Base-by-base conservation (phyloP, 2,329 filamentous ascomycete genomes). In the Aspergillus fumigatiaffinis region DNA sequence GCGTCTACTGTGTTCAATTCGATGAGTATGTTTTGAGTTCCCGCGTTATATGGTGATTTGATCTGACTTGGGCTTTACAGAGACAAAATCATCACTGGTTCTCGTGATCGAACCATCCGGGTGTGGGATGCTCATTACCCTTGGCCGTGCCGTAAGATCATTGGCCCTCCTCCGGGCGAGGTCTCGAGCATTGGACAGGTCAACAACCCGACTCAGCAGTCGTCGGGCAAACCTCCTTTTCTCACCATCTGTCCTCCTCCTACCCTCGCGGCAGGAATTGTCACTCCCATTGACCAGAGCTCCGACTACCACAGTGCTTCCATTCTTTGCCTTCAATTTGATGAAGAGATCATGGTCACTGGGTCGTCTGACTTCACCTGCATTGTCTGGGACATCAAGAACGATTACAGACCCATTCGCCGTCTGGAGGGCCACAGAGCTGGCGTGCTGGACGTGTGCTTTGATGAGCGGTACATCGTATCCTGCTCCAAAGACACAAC, bases 1-100 rank as follows among this genome's bases (percentile, higher is more conserved):
- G 92, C 63, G 95, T 99, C 56, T 99, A 99, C 77, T 99, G 94
- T 74, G 85, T 96, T 56, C 94, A 99, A 71, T 99, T 97, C 72
- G 94, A 99, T 73, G 93, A 97, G 88, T 92, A 83, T 66, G 87
- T 79, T 41, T 21, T 26, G n/a, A 38, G 29, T 14, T 12, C 10
- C 10, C 14, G 4, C 14, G 2, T 17, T 28, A 17, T 9, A 41
- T 17, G 20, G 12, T 20, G n/a, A 9, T 28, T 2, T n/a, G 6
- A 10, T 50, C 29, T 51, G 53, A 61, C 76, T 82, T 72, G 81
- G 66, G 38, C 14, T n/a, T 21, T 53, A 25, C 68, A 92, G 89
- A 72, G 82, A 89, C 71, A 99, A 97, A 76, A 96, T 97, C 70
- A 92, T 99, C 63, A 97, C 94, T 2, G 94, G 94, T 28, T 97